Percentiles rank a stretch among this genome's conserved stretches.
Conservation (phyloP, 345 rosid species). For the Iberis pinnata region DNA sequence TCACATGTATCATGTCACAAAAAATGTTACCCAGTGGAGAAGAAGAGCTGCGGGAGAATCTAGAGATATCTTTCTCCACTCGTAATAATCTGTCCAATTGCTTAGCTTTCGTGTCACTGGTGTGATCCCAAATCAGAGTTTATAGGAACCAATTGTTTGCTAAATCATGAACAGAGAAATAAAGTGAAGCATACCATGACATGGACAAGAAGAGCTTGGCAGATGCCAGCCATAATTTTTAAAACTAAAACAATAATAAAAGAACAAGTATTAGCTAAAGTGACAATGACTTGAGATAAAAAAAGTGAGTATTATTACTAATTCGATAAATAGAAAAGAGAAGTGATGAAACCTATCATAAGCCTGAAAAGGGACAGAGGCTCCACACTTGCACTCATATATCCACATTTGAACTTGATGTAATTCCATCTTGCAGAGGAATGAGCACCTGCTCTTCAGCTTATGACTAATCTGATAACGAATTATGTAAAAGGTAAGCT, state of each 20-base stretch:
- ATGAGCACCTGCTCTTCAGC: slow-evolving; percentile 61
- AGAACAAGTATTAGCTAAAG: background rate
- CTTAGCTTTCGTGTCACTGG: slow-evolving; percentile 32
- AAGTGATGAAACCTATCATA: slow-evolving; percentile 35
- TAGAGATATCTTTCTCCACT: slow-evolving; percentile 71
- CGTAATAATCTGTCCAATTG: slow-evolving; percentile 66
- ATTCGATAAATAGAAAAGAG: background rate
- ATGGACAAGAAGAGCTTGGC: slow-evolving; percentile 56
- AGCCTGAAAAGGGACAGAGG: slow-evolving; percentile 20
- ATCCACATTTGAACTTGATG: slow-evolving; percentile 76
- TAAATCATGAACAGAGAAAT: slow-evolving; percentile 4
- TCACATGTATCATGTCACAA: background rate
- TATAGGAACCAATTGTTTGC: slow-evolving; percentile 3
- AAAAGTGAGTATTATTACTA: background rate
- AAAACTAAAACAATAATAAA: slow-evolving; percentile 35
- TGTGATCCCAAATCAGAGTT: slow-evolving; percentile 15
- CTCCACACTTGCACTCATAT: slow-evolving; percentile 55
- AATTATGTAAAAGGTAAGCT: background rate
- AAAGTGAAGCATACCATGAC: slow-evolving; percentile 41
- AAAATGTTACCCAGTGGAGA: slow-evolving; percentile 70
- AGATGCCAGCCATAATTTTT: slow-evolving; percentile 51
- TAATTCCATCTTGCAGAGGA: slow-evolving; percentile 52
- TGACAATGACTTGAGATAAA: background rate
- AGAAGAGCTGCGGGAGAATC: slow-evolving; percentile 79
- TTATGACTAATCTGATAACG: slow-evolving; percentile 40